Base-by-base conservation (phyloP, 139 green algal genomes). In the Auxenochlorella protothecoides region DNA sequence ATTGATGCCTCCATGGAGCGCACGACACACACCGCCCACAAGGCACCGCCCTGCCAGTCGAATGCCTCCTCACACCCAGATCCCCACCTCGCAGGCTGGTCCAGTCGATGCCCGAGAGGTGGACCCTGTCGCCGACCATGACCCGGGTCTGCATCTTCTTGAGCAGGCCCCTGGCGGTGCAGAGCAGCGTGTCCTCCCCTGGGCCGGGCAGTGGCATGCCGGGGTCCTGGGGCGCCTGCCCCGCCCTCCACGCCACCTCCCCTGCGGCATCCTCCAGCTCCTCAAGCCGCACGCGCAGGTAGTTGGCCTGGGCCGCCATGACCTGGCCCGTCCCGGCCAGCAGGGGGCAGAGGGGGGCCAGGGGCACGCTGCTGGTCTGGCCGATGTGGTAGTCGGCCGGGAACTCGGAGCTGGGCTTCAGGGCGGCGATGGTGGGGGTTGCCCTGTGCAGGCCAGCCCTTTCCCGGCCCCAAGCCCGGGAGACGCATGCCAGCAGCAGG, bases 101-200 rank as follows among this genome's bases (percentile, higher is more conserved):
- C 92, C 92, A 97, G 72, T 97, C 91, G n/a, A 97, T 87, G 53
- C 76, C 73, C 5, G 72, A 72, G 14, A 96, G 80, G 6, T 77
- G 64, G n/a, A 97, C 92, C 3, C 70, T 51, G 75, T 97, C 92
- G 2, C 92, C 92, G 6, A 97, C 93, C 60, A 98, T 72, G 68
- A 97, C 93, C 1, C 73, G 76, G 65, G 88, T 77, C 62, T 89
- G 78, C 15, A 97, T 89, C 81, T 98, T 98, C 70, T 95, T 93
- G 5, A 98, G 83, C 59, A 98, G 77, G 2, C 79, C 84, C 4
- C 91, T 79, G 51, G 93, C 80, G 10, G 84, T 85, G 76, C 93
- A 98, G 65, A 98, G 81, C 56, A 98, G 27, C 27, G 27, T 44
- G 27, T 44, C 27, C 27, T 44, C 27, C 27, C 27, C 27, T 44